These are phyloP conservation scores for Magnusiomyces tetraspermus DNA, from an alignment of 1,139 yeast genomes.

Conservation along the genomic window DNA sequence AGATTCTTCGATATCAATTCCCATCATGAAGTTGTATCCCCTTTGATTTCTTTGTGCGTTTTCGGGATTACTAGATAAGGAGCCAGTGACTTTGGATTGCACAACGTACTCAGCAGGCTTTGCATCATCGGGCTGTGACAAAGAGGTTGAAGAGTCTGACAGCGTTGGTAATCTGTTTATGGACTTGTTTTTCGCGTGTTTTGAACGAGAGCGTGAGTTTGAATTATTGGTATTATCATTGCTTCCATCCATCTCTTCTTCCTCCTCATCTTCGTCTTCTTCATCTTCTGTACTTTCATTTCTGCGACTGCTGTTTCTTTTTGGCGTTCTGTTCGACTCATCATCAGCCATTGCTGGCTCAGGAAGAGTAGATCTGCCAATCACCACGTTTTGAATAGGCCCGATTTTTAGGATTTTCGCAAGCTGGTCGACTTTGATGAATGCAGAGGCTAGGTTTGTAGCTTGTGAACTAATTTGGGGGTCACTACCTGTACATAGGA, in stretches of 20 bases:
- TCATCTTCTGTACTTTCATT: not conserved
- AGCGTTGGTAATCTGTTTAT: not conserved
- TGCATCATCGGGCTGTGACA: not conserved
- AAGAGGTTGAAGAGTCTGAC: not conserved
- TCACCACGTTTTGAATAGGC: slow-evolving; percentile 22
- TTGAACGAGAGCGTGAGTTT: not conserved
- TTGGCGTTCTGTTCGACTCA: no score
- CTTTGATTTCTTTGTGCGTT: not conserved
- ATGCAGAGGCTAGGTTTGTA: slow-evolving; percentile 18
- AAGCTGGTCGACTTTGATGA: slow-evolving; percentile 23
- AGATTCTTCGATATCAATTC: not conserved
- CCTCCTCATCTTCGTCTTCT: not conserved
- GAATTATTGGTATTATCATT: not conserved
- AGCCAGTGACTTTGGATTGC: not conserved
- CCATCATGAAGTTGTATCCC: not conserved
- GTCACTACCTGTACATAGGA: slow-evolving; percentile 16
- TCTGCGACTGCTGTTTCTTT: not conserved
- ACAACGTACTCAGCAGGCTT: not conserved
- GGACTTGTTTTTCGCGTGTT: no score
- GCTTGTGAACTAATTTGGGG: slow-evolving; percentile 13
- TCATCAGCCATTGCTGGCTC: not conserved
- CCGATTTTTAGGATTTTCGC: slow-evolving; percentile 28
- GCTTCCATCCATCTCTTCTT: not conserved
- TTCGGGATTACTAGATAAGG: not conserved
- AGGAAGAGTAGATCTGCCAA: slow-evolving; percentile 8